phyloP scores from a whole-genome alignment of 177 flowering plant genomes.

The Vitis hybrid region DNA sequence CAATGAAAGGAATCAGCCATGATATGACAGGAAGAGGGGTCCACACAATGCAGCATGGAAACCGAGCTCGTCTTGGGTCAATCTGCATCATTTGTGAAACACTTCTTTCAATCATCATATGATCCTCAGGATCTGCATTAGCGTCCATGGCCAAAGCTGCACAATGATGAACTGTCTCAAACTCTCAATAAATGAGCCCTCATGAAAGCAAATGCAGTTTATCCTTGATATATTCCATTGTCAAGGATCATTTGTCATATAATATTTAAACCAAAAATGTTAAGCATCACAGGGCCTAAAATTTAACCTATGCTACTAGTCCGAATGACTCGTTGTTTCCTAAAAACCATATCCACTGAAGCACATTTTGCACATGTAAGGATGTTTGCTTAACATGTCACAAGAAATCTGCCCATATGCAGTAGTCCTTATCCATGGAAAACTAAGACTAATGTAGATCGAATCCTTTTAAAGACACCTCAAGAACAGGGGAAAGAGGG shows the following conservation, averaged over 20 bases:
- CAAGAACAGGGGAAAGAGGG: too few species aligned
- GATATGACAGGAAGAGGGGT: conserved; percentile 87
- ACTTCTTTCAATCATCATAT: conserved; percentile 43
- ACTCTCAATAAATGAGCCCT: not conserved
- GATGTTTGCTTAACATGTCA: not conserved
- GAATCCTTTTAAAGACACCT: too few species aligned
- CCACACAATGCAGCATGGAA: conserved; percentile 94
- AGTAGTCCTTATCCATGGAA: too few species aligned
- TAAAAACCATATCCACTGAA: not conserved
- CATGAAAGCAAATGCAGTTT: not conserved
- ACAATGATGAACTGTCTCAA: not conserved
- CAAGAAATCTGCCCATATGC: not conserved
- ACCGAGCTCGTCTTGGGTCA: conserved; percentile 73
- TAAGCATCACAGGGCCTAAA: too few species aligned
- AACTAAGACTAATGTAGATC: too few species aligned
- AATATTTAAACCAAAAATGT: not conserved
- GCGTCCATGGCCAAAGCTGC: conserved; percentile 41
- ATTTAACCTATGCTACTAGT: too few species aligned
- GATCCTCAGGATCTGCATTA: conserved; percentile 37
- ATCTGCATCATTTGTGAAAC: conserved; percentile 29
- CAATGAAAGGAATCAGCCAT: conserved; percentile 91
- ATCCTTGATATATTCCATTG: not conserved
- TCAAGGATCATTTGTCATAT: not conserved
- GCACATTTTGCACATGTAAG: not conserved
- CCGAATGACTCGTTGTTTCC: too few species aligned